Evolutionary conservation across 306 rosid genomes (phyloP).

Genomic region (Clitoria ternatea): DNA sequence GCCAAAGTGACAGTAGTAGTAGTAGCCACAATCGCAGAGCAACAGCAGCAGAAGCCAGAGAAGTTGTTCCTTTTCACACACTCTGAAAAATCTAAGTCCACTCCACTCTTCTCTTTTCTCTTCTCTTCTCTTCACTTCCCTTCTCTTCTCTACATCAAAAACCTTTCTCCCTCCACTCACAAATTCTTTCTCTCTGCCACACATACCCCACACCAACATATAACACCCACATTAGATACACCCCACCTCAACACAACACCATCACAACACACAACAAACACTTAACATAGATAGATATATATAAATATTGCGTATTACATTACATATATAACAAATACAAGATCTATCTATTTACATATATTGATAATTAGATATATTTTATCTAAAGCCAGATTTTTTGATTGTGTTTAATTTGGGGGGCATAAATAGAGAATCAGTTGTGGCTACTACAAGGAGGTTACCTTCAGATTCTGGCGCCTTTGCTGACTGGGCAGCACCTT

Average conservation of each 20-base stretch:
- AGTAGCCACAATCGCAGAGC: slow-evolving; percentile 37
- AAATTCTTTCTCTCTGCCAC: slow-evolving; percentile 1
- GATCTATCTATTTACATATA: too few relatives aligned
- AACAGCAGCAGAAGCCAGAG: slow-evolving; percentile 1
- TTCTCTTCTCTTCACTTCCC: neutral
- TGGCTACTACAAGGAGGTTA: slow-evolving; percentile 98
- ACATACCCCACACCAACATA: slow-evolving; percentile 56
- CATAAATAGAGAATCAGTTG: slow-evolving; percentile 51
- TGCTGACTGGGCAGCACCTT: slow-evolving; percentile 80
- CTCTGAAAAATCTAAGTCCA: slow-evolving; percentile 10
- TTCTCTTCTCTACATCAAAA: too few relatives aligned
- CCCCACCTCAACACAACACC: too few relatives aligned
- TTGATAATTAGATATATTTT: too few relatives aligned
- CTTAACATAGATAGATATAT: neutral
- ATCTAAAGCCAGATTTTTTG: too few relatives aligned
- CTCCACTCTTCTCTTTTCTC: neutral
- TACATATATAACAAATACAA: too few relatives aligned
- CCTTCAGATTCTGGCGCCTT: slow-evolving; percentile 94
- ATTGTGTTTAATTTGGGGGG: neutral
- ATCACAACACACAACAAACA: neutral
- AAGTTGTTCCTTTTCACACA: neutral
- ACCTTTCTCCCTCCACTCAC: neutral
- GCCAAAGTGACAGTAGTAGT: slow-evolving; percentile 59
- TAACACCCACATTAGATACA: slow-evolving; percentile 44
- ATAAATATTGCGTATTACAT: neutral